phyloP scores from a whole-genome alignment of 2,329 filamentous ascomycete genomes.

The Paecilomyces formosus region DNA sequence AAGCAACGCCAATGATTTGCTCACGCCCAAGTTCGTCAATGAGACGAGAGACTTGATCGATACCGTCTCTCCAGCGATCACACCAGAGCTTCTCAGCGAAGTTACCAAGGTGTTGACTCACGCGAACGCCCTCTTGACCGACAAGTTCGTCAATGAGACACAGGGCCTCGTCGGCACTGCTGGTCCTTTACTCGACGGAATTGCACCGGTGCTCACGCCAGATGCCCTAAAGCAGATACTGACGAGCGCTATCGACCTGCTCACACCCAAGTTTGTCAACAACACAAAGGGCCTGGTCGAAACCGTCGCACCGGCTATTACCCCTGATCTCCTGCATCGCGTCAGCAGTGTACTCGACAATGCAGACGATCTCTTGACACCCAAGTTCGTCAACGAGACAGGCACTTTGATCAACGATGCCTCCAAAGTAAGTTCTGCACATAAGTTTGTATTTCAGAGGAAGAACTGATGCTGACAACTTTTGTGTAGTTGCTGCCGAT shows the following conservation, averaged over 20 bases:
- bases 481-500: conserved; percentile 15
- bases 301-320: conserved; percentile 15
- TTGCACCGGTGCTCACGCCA: conserved; percentile 7
- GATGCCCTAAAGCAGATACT: conserved; percentile 15
- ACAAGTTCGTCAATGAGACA: conserved; percentile 14
- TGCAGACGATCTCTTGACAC: conserved; percentile 23
- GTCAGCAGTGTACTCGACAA: conserved; percentile 15
- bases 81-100: conserved; percentile 14
- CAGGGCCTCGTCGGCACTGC: conserved; percentile 10
- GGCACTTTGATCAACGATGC: conserved; percentile 12
- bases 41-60: conserved; percentile 16
- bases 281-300: conserved; percentile 15
- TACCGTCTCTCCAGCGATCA: conserved; percentile 13
- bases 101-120: conserved; percentile 14
- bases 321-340: conserved; percentile 16
- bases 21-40: conserved; percentile 21
- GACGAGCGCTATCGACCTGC: conserved; percentile 15
- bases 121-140: conserved; percentile 16
- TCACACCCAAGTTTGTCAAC: conserved; percentile 17
- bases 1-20: conserved; percentile 18
- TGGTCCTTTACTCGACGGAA: conserved; percentile 3
- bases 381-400: conserved; percentile 22
- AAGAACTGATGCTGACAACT: not conserved
- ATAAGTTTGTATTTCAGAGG: not conserved
- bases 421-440: conserved; percentile 17